Evolutionary conservation across 306 rosid species (phyloP).

Genomic region (Albizia julibrissin): DNA sequence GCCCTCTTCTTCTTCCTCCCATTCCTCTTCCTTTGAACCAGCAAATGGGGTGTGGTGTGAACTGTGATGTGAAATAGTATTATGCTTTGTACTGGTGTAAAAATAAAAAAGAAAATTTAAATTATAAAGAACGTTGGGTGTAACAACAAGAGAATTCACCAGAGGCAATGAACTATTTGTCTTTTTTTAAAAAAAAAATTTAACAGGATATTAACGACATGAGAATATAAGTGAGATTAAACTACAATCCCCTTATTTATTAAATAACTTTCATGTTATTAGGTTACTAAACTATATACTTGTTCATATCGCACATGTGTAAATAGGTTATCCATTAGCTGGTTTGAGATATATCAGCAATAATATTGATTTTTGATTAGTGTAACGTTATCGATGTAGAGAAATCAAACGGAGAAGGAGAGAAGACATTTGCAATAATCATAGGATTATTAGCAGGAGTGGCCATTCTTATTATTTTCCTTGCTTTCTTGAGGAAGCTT

Average conservation of each 20-base stretch:
- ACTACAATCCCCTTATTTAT: too few relatives aligned
- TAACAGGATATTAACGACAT: too few relatives aligned
- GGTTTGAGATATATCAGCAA: too few relatives aligned
- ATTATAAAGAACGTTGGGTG: not conserved
- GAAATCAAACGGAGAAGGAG: conserved; percentile 56
- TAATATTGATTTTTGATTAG: not conserved
- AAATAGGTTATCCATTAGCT: too few relatives aligned
- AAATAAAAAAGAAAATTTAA: not conserved
- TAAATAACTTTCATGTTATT: too few relatives aligned
- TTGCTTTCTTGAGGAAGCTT: conserved; percentile 66
- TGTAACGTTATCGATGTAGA: conserved; percentile 35
- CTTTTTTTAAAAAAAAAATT: too few relatives aligned
- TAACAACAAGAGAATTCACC: not conserved
- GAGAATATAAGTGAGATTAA: too few relatives aligned
- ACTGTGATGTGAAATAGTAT: not conserved
- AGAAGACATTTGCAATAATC: conserved; percentile 91
- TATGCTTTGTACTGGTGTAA: not conserved
- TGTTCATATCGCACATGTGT: too few relatives aligned
- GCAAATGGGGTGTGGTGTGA: not conserved
- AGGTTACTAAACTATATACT: too few relatives aligned
- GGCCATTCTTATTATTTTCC: conserved; percentile 76
- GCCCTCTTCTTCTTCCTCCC: not conserved
- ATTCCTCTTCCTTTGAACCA: not conserved
- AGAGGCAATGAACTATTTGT: not conserved
- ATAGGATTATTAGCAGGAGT: conserved; percentile 87